These are phyloP conservation scores for Camellia sinensis DNA, from an alignment of 148 eudicot species.

Conservation along the genomic window DNA sequence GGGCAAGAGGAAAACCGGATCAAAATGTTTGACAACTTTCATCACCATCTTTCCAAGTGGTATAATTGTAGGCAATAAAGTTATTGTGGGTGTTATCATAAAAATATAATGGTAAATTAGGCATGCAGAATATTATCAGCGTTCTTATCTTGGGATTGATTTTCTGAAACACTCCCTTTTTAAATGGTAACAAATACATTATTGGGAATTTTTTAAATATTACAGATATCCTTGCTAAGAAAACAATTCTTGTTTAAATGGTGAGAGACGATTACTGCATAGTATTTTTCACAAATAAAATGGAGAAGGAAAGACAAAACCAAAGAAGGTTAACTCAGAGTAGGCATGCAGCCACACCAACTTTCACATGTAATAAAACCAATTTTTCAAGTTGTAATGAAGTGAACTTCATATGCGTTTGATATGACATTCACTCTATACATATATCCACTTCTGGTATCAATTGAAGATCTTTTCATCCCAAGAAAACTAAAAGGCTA, in stretches of 20 bases:
- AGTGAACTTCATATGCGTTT: not conserved
- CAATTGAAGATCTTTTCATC: not conserved
- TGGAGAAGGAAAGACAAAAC: not conserved
- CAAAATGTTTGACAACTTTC: conserved; percentile 3
- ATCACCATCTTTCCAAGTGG: not conserved
- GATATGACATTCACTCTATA: not conserved
- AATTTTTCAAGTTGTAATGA: too few species aligned
- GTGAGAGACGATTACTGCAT: not conserved
- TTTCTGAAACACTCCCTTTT: not conserved
- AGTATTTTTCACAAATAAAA: not conserved
- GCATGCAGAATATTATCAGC: not conserved
- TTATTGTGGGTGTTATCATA: too few species aligned
- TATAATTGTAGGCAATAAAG: not conserved
- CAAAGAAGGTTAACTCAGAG: not conserved
- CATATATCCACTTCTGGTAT: not conserved
- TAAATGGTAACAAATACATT: not conserved
- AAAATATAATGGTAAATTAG: not conserved
- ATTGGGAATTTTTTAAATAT: not conserved
- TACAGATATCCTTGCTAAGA: not conserved
- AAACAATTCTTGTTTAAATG: not conserved
- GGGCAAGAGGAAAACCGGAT: not conserved
- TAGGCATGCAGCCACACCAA: not conserved
- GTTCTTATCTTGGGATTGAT: not conserved
- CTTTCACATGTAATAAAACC: not conserved
- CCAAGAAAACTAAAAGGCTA: not conserved